Base-by-base conservation (phyloP, 352 stramenopile genomes). In the Aphanomyces euteiches region DNA sequence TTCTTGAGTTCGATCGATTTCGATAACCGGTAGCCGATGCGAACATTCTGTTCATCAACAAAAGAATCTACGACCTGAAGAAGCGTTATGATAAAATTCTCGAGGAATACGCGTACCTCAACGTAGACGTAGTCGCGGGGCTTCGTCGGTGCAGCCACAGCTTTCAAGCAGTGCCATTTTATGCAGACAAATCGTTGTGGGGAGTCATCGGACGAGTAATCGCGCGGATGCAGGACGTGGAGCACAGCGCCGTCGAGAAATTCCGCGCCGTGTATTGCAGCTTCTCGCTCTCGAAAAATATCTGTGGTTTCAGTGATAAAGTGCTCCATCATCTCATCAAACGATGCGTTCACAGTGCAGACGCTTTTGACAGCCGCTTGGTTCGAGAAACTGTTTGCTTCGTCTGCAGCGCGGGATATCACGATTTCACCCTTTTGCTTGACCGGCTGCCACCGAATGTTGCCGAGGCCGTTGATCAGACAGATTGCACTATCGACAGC, bases 41-140 rank as follows among this genome's bases (percentile, higher is more conserved):
- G 78, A 17, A 80, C 78, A 47, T 82, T 84, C 21, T 90, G 79
- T 17, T 77, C 66, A 72, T 90, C 78, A 38, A 82, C 69, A 68
- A 93, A 93, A 38, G 85, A 84, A 73, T 92, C 86, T 59, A 93
- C 86, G 39, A 93, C 74, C 66, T 66, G 17, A 38, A 12, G 53
- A 37, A 40, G 15, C n/a, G 54, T 40, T 6, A 40, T 2, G 28
- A 28, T 28, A 28, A 28, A 28, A 28, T 28, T 28, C 28, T 28
- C 28, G 38, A 48, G 43, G 21, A 17, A 5, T 34, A 34, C 13
- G 21, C 36, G 40, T 66, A 72, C 50, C 61, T 93, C 86, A 36
- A 92, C 79, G 74, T 93, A 93, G 3, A 93, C 76, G 76, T 91
- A 93, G 77, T 93, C 86, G 4, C 86, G 74, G 56, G 90, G 82